phyloP scores from a whole-genome alignment of 1,139 yeast genomes.

The Geotrichum armillariae region DNA sequence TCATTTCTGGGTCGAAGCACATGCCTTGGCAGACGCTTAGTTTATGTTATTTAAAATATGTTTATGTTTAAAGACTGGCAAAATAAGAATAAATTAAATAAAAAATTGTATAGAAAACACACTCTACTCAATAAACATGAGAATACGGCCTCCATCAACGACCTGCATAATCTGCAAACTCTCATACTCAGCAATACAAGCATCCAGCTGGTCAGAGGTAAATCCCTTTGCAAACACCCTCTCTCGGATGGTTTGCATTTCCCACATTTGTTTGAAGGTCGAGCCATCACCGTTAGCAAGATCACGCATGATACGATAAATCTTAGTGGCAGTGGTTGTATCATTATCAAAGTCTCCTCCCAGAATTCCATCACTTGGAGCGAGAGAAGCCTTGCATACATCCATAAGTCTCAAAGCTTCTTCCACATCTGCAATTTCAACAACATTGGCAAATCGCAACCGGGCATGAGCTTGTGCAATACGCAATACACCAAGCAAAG shows the following conservation, averaged over 20 bases:
- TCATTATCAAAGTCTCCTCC: conserved; percentile 42
- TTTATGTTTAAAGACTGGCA: neutral
- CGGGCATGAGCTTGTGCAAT: conserved; percentile 94
- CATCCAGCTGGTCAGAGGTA: conserved; percentile 74
- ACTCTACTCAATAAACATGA: conserved; percentile 29
- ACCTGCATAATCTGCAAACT: conserved; percentile 75
- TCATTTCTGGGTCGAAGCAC: conserved; percentile 54
- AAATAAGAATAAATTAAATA: neutral
- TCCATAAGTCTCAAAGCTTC: conserved; percentile 87
- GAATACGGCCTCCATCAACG: conserved; percentile 47
- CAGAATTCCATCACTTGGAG: conserved; percentile 45
- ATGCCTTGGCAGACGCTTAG: conserved; percentile 2
- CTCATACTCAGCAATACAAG: conserved; percentile 73
- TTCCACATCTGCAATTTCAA: conserved; percentile 81
- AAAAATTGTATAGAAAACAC: neutral
- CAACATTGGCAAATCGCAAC: conserved; percentile 73
- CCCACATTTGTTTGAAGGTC: conserved; percentile 45
- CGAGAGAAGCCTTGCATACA: conserved; percentile 82
- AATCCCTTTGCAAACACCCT: conserved; percentile 82
- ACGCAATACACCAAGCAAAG: conserved; percentile 86
- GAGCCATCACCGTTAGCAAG: conserved; percentile 52
- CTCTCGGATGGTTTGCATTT: conserved; percentile 60
- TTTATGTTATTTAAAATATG: conserved; percentile 1
- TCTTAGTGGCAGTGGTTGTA: conserved; percentile 57
- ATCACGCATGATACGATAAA: conserved; percentile 59